Evolutionary conservation across 2,329 filamentous ascomycete genomes (phyloP).

Genomic region (Chrysosporium keratinophilum): DNA sequence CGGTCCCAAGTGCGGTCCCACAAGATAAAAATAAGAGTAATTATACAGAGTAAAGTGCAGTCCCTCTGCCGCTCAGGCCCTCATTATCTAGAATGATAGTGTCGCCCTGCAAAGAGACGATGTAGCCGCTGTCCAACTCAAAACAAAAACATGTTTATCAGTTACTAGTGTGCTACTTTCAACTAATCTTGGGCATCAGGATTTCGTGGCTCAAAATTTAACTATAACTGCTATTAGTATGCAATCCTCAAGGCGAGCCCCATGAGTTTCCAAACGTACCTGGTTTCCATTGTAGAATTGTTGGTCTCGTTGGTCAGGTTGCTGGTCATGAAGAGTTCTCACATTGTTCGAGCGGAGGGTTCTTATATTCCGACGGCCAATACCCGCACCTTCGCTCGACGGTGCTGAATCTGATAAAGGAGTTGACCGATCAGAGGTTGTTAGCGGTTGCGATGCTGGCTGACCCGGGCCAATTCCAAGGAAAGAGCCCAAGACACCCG

Average conservation of each 20-base stretch:
- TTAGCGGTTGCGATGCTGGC: conserved; percentile 3
- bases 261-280: conserved; percentile 45
- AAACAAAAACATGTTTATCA: not conserved
- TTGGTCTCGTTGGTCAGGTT: conserved; percentile 47
- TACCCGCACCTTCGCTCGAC: conserved; percentile 8
- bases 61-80: no score
- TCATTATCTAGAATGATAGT: no score
- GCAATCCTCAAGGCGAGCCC: conserved; percentile 4
- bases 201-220: conserved; percentile 59
- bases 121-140: no score
- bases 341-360: conserved; percentile 27
- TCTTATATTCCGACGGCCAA: conserved; percentile 18
- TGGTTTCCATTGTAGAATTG: conserved; percentile 90
- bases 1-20: no score
- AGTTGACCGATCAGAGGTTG: conserved; percentile 5
- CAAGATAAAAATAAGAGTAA: no score
- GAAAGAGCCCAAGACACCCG: conserved; percentile 35
- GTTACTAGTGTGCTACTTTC: not conserved
- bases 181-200: conserved; percentile 38
- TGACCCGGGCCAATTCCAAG: conserved; percentile 32
- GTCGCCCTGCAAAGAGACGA: no score
- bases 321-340: conserved; percentile 46
- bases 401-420: not conserved
- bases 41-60: no score
- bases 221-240: conserved; percentile 30